A percentile compares a stretch with the other conserved stretches of the same genome.
phyloP scores from a whole-genome alignment of 2,329 filamentous ascomycete genomes.

The Massarina eburnea region DNA sequence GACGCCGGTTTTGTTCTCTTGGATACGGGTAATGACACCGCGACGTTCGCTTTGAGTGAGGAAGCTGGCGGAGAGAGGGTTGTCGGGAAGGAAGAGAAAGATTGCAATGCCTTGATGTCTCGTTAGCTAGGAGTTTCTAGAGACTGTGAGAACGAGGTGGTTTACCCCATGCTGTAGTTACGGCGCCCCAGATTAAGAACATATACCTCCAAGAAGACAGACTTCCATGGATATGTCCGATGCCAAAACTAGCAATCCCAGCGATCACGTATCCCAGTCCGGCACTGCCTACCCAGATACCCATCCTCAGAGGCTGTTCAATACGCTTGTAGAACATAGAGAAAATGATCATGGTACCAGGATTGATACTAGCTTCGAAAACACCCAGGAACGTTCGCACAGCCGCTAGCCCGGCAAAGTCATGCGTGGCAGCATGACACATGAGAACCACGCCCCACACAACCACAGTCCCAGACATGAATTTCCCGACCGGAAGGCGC shows the following conservation, averaged over 20 bases:
- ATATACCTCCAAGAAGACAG: slow-evolving; percentile 48
- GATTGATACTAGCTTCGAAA: slow-evolving; percentile 23
- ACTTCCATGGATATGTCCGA: slow-evolving; percentile 47
- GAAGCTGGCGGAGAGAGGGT: neutral
- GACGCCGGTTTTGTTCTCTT: slow-evolving; percentile 45
- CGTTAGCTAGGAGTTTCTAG: too few species aligned
- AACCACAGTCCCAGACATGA: slow-evolving; percentile 26
- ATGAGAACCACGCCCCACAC: slow-evolving; percentile 22
- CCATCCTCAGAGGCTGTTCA: slow-evolving; percentile 23
- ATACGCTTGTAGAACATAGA: slow-evolving; percentile 14
- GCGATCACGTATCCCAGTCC: slow-evolving; percentile 23
- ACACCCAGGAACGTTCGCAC: slow-evolving; percentile 24
- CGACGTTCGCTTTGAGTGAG: neutral
- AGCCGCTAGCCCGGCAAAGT: slow-evolving; percentile 21
- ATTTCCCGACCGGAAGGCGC: slow-evolving; percentile 34
- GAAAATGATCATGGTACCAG: slow-evolving; percentile 22
- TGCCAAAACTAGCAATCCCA: slow-evolving; percentile 41
- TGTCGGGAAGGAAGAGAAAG: neutral
- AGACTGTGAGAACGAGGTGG: too few species aligned
- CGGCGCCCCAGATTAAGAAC: slow-evolving; percentile 49
- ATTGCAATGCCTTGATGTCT: too few species aligned
- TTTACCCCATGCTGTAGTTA: slow-evolving; percentile 49
- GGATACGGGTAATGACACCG: neutral
- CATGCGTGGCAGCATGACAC: slow-evolving; percentile 20
- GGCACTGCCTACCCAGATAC: slow-evolving; percentile 27